Percentiles rank a stretch among this genome's conserved stretches.
These are phyloP conservation scores for Santalum album DNA, from an alignment of 164 flowering plant genomes.

Conservation along the genomic window DNA sequence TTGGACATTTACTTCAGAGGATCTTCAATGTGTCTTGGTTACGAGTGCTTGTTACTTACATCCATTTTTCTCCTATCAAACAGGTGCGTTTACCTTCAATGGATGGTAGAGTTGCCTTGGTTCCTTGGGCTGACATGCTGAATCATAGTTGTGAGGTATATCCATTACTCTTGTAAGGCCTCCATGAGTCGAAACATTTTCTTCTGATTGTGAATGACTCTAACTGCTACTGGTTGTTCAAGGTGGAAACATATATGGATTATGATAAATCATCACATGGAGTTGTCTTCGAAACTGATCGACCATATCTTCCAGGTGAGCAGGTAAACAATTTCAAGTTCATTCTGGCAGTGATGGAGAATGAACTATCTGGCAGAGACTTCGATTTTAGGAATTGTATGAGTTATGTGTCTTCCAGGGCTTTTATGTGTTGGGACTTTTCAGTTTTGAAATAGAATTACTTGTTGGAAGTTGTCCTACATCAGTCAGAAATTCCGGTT, in stretches of 20 bases:
- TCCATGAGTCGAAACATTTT: background rate
- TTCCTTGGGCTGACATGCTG: conserved; percentile 99
- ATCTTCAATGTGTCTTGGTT: no score
- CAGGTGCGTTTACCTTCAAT: conserved; percentile 91
- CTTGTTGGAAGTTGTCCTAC: no score
- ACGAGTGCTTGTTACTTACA: background rate
- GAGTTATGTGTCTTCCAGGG: no score
- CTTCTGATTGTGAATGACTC: background rate
- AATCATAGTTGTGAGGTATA: conserved; percentile 89
- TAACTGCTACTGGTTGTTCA: conserved; percentile 1
- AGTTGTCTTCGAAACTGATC: conserved; percentile 82
- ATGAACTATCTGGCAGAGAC: no score
- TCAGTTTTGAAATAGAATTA: no score
- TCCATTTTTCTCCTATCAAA: background rate
- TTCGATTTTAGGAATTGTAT: no score
- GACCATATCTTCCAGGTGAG: conserved; percentile 92
- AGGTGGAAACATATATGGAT: conserved; percentile 94
- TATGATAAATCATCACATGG: conserved; percentile 83
- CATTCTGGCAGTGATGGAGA: no score
- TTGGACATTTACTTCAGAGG: no score
- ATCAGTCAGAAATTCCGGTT: no score
- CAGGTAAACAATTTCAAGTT: conserved; percentile 54
- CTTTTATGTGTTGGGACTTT: no score
- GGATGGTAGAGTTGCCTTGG: conserved; percentile 88
- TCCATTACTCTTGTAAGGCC: background rate